Conservation (phyloP, 2,329 filamentous ascomycete genomes). For the Aspergillus flavus region DNA sequence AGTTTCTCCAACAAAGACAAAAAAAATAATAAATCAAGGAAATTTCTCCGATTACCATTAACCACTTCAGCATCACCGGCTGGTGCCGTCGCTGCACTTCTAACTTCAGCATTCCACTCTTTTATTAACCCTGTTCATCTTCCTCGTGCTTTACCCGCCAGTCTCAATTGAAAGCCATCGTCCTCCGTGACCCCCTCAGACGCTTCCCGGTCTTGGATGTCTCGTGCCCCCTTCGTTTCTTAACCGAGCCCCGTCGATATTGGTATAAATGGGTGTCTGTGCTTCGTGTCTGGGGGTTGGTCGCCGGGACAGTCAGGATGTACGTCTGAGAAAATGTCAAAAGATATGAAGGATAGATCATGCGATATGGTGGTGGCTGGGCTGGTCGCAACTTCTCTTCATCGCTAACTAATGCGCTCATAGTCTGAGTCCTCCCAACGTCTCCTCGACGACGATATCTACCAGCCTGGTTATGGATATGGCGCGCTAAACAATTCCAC, state of each 20-base stretch:
- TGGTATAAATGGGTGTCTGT: constrained; percentile 46
- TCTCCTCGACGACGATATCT: constrained; percentile 49
- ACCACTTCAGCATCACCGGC: constrained; percentile 15
- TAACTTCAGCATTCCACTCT: constrained; percentile 2
- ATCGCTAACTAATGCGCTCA: constrained; percentile 4
- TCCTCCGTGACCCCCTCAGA: background rate
- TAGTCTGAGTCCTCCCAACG: constrained; percentile 45
- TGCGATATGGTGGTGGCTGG: background rate
- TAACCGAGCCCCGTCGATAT: constrained; percentile 8
- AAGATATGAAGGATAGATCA: background rate
- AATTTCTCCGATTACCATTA: background rate
- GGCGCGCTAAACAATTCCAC: constrained; percentile 42
- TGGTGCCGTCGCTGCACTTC: constrained; percentile 10
- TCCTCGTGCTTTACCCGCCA: background rate
- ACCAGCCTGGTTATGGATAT: constrained; percentile 48
- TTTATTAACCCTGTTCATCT: constrained; percentile 5
- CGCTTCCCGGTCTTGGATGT: constrained; percentile 12
- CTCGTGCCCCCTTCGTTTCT: constrained; percentile 13
- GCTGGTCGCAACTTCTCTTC: background rate
- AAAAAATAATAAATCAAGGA: background rate
- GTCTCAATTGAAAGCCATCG: background rate
- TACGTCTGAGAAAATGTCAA: constrained; percentile 21
- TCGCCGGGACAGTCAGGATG: constrained; percentile 43
- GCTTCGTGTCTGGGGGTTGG: constrained; percentile 45
- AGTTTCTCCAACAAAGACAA: background rate